Evolutionary conservation across 139 green algal species (phyloP).

Genomic region (Ettlia oleoabundans): DNA sequence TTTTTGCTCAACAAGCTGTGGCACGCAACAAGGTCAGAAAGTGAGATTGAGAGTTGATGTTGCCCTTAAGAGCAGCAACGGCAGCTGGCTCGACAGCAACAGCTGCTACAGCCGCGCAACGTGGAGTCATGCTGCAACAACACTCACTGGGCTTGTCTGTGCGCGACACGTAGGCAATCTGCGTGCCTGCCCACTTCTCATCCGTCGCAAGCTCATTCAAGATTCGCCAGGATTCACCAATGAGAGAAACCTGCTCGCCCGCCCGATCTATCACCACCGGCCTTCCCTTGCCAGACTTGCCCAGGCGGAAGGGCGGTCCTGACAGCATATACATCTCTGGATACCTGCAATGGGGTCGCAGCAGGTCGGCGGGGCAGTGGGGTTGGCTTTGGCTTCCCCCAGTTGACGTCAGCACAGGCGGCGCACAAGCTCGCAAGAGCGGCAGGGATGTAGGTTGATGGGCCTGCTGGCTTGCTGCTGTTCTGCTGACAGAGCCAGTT

Average conservation of each 20-base stretch:
- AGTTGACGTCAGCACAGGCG: not conserved
- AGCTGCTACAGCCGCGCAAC: too few species aligned
- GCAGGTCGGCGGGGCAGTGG: too few species aligned
- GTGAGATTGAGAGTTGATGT: too few species aligned
- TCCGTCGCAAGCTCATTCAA: conserved; percentile 57
- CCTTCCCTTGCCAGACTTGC: not conserved
- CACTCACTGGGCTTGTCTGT: conserved; percentile 55
- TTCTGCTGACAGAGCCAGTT: too few species aligned
- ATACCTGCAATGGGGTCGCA: conserved; percentile 21
- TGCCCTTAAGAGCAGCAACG: not conserved
- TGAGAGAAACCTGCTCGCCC: conserved; percentile 53
- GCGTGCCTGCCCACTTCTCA: conserved; percentile 39
- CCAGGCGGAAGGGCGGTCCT: conserved; percentile 55
- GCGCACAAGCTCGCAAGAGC: too few species aligned
- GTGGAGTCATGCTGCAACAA: too few species aligned
- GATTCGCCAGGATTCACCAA: conserved; percentile 53
- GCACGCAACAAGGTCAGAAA: not conserved
- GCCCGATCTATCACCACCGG: conserved; percentile 42
- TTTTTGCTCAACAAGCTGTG: not conserved
- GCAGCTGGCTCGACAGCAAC: not conserved
- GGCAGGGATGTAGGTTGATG: too few species aligned
- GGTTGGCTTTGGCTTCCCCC: too few species aligned
- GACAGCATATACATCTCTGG: conserved; percentile 66
- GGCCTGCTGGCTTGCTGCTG: too few species aligned
- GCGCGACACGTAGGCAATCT: conserved; percentile 63